Evolutionary conservation across 371 early-diverging fungal species (phyloP).

Genomic region (Mortierella sp.): DNA sequence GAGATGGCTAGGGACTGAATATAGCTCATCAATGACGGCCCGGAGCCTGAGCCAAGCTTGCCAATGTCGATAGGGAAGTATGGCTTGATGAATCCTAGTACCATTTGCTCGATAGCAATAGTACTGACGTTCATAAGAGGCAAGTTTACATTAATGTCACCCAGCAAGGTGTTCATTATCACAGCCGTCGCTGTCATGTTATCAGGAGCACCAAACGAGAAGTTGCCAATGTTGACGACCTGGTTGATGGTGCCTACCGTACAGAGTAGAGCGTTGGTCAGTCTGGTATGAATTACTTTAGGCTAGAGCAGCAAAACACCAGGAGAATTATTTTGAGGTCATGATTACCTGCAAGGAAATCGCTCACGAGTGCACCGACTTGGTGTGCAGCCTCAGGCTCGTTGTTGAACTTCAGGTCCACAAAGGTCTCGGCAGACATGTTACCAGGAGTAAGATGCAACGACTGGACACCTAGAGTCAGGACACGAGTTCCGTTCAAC

Average conservation of each 20-base stretch:
- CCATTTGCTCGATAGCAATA: conserved; percentile 21
- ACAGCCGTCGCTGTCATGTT: conserved; percentile 16
- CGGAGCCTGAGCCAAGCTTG: conserved; percentile 21
- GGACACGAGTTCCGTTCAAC: conserved; percentile 38
- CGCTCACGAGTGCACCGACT: conserved; percentile 29
- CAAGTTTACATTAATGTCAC: conserved; percentile 34
- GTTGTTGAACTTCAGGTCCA: conserved; percentile 48
- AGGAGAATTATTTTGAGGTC: background rate
- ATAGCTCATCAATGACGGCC: conserved; percentile 33
- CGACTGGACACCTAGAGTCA: conserved; percentile 25
- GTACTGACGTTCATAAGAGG: conserved; percentile 41
- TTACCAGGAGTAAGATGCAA: conserved; percentile 30
- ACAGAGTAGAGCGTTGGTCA: background rate
- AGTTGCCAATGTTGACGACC: conserved; percentile 45
- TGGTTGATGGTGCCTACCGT: conserved; percentile 41
- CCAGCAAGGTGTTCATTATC: conserved; percentile 35
- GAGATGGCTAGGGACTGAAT: conserved; percentile 38
- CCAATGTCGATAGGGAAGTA: conserved; percentile 47
- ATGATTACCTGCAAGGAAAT: conserved; percentile 38
- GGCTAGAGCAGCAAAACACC: background rate
- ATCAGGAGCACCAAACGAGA: conserved; percentile 37
- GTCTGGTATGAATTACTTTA: background rate
- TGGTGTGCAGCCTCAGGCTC: conserved; percentile 33
- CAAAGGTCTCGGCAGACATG: conserved; percentile 35
- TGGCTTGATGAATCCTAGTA: conserved; percentile 25